Evolutionary conservation across 2,329 filamentous ascomycete genomes (phyloP).

Genomic region (Seiridium unicorne): DNA sequence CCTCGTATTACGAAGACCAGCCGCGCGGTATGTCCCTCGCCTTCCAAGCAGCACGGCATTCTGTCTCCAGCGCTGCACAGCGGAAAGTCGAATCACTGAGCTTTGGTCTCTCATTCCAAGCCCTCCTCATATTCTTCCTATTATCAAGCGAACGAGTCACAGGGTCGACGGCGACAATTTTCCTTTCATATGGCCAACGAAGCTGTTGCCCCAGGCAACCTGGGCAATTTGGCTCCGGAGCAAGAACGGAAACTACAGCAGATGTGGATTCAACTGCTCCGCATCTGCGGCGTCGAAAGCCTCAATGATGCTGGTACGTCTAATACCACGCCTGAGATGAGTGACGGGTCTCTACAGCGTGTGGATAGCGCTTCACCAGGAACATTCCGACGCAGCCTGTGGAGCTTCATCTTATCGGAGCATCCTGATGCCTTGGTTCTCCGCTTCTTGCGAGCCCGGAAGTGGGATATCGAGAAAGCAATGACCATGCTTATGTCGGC

Average conservation of each 20-base stretch:
- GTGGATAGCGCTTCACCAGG: constrained; percentile 11
- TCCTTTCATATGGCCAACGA: background rate
- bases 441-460: constrained; percentile 38
- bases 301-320: background rate
- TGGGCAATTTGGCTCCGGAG: background rate
- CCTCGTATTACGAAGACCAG: no score
- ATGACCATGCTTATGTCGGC: constrained; percentile 36
- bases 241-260: constrained; percentile 1
- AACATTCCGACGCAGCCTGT: constrained; percentile 21
- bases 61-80: no score
- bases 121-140: no score
- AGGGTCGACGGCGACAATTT: background rate
- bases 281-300: constrained; percentile 26
- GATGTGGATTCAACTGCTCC: background rate
- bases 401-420: constrained; percentile 25
- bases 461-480: constrained; percentile 38
- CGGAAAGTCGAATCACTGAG: no score
- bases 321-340: constrained; percentile 52
- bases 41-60: no score
- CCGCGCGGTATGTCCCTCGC: no score
- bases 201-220: background rate
- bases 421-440: constrained; percentile 36
- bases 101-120: no score
- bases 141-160: no score
- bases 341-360: constrained; percentile 42